Conservation (phyloP, 179 eudicot genomes). For the Camellia oleifera region DNA sequence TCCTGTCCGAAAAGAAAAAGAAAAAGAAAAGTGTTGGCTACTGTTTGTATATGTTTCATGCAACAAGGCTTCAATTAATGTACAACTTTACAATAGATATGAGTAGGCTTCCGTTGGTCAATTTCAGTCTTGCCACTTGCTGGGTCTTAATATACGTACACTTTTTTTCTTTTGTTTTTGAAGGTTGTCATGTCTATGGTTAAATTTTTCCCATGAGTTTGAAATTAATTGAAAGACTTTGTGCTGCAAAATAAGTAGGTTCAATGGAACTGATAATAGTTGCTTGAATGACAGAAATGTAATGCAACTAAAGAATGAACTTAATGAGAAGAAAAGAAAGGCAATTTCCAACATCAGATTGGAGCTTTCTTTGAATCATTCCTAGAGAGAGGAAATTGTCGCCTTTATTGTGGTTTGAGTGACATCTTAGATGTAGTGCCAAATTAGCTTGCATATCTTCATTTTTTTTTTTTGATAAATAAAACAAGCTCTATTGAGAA, state of each 20-base stretch:
- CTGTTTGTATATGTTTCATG: background rate
- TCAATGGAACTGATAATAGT: background rate
- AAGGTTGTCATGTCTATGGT: background rate
- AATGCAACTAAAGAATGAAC: background rate
- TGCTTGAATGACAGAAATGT: background rate
- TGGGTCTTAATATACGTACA: background rate
- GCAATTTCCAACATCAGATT: background rate
- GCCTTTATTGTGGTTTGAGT: background rate
- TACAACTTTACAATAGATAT: background rate
- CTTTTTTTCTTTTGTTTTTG: background rate
- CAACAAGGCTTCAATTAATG: background rate
- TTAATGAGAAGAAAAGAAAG: background rate
- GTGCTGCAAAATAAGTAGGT: background rate
- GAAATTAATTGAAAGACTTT: background rate
- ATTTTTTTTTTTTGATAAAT: too few species aligned
- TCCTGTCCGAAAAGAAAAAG: too few species aligned
- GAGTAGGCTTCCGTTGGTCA: background rate
- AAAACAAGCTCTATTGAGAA: too few species aligned
- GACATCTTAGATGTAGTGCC: background rate
- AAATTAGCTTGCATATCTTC: background rate
- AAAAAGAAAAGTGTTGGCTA: background rate
- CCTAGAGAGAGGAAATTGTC: background rate
- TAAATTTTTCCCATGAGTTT: background rate
- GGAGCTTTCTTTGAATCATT: background rate
- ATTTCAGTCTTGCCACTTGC: background rate